A percentile compares a stretch with the other conserved stretches of the same genome.
phyloP scores from a whole-genome alignment of 345 rosid genomes.

The Excoecaria cochinchinensis region DNA sequence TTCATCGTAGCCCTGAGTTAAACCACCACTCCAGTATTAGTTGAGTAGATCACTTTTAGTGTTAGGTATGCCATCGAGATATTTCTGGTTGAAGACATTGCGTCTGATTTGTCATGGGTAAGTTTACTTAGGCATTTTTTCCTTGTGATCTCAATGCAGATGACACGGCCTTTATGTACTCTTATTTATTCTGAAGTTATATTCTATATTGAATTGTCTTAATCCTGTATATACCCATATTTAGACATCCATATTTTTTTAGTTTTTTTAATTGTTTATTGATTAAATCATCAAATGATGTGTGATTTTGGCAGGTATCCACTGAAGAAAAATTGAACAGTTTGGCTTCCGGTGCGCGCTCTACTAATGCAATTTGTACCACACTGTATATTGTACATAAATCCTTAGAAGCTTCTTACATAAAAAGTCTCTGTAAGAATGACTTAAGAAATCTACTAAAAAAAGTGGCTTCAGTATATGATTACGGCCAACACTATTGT shows the following conservation, averaged over 20 bases:
- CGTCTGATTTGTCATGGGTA: background rate
- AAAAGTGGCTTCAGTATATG: background rate
- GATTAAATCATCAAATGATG: background rate
- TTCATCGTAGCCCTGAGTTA: background rate
- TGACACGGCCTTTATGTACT: too few relatives aligned
- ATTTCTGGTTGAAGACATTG: background rate
- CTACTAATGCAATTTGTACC: background rate
- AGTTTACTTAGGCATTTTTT: background rate
- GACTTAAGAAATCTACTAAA: background rate
- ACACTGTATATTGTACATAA: conserved; percentile 9
- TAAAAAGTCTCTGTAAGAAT: background rate
- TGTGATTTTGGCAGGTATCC: conserved; percentile 7
- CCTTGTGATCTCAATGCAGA: background rate
- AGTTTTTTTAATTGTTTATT: background rate
- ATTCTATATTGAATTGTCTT: background rate
- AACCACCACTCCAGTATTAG: background rate
- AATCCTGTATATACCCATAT: background rate
- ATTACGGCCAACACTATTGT: too few relatives aligned
- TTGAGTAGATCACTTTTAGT: background rate
- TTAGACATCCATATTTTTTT: background rate
- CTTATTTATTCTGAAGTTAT: background rate
- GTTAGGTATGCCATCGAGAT: background rate
- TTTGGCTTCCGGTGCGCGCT: background rate
- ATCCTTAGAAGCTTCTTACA: background rate
- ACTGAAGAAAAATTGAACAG: background rate